Evolutionary conservation across 768 basidiomycete genomes (phyloP), one percentile per base, ranked within the genome.

Genomic region (Lactarius hatsudake): DNA sequence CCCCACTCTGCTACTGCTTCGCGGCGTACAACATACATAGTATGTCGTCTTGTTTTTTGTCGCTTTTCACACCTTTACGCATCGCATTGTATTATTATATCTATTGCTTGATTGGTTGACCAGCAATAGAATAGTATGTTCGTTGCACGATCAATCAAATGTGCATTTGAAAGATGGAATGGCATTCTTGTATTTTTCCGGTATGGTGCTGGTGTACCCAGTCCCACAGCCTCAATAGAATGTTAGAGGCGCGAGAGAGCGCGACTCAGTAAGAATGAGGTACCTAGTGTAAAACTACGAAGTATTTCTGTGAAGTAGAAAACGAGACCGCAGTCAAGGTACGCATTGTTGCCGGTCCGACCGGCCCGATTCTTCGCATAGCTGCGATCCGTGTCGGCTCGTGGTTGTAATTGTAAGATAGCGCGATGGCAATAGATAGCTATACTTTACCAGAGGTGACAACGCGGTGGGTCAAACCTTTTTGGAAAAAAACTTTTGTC

Each of bases 1-100:
- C 30, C 40, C 38, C 40, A 38, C 60, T 26, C 54, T 34, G 42
- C 45, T 54, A 54, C 60, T 34, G 55, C 15, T n/a, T 62, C 45
- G 61, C 61, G 30, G 57, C 55, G 43, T 40, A 28, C 17, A 57
- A 36, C 56, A 54, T 62, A 45, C 61, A 53, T 36, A 32, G 62
- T 63, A 54, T 59, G 23, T 59, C 57, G 28, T 42, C 20, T 53
- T 53, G 51, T 53, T 58, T 53, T 67, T 42, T 67, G 57, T 67
- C 40, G 48, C 51, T 63, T 40, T 36, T 59, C 40, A 65, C 23
- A 23, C 43, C 23, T 57, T 63, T 34, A 42, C 61, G 20, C 58
- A 63, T 59, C 57, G 66, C 66, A 63, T 36, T 63, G 66, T 67
- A 67, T 67, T 43, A 42, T 67, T 42, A 67, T 67, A 67, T 67